Conservation (phyloP, 257 asterid genomes). For the Penstemon barbatus region DNA sequence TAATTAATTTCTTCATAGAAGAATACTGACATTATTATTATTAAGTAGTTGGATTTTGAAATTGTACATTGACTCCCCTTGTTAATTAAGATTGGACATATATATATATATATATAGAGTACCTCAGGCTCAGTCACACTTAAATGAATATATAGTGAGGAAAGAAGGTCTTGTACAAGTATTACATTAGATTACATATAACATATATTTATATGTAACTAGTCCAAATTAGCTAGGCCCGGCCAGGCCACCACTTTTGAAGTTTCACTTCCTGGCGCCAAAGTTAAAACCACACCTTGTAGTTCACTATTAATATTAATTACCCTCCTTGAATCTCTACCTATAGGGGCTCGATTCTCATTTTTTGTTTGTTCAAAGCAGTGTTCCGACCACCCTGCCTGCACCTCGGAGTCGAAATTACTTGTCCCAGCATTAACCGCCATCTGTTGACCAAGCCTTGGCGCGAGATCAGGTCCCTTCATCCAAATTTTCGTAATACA, state of each 20-base stretch:
- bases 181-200: too few relatives aligned
- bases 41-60: too few relatives aligned
- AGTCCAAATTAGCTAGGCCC: background rate
- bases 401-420: slow-evolving; percentile 33
- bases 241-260: slow-evolving; percentile 15
- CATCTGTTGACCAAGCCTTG: slow-evolving; percentile 42
- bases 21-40: too few relatives aligned
- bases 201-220: too few relatives aligned
- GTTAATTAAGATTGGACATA: too few relatives aligned
- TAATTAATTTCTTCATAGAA: too few relatives aligned
- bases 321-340: slow-evolving; percentile 30
- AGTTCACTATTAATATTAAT: slow-evolving; percentile 56
- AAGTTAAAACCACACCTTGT: slow-evolving; percentile 73
- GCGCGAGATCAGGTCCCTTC: slow-evolving; percentile 58
- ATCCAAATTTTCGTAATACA: background rate
- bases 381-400: slow-evolving; percentile 26
- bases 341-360: slow-evolving; percentile 29
- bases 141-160: slow-evolving; percentile 27
- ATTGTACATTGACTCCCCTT: too few relatives aligned
- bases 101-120: too few relatives aligned
- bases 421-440: slow-evolving; percentile 24
- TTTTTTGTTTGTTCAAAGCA: slow-evolving; percentile 37
- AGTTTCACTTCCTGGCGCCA: slow-evolving; percentile 66
- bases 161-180: background rate
- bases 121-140: background rate